phyloP scores from a whole-genome alignment of 2,329 filamentous ascomycete species.

The Teratosphaeria zuluensis region DNA sequence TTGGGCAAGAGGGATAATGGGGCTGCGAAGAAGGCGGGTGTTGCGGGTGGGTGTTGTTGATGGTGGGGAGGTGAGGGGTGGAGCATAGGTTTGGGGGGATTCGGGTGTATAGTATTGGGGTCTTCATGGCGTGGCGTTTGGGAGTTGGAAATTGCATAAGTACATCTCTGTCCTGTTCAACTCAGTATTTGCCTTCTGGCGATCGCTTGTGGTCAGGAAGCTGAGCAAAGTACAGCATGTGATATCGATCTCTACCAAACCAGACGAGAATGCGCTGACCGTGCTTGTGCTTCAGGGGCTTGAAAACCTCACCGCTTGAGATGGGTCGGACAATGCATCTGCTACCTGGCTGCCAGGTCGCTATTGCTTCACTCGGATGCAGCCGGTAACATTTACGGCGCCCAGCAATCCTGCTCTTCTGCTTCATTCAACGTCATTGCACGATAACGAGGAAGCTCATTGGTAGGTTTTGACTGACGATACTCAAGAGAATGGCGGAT shows the following conservation, averaged over 20 bases:
- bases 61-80: not conserved
- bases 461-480: too few relatives aligned
- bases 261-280: not conserved
- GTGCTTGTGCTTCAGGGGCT: not conserved
- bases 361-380: not conserved
- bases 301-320: not conserved
- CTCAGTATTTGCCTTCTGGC: too few relatives aligned
- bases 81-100: not conserved
- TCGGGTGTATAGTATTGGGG: not conserved
- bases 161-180: not conserved
- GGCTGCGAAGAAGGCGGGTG: constrained; percentile 21
- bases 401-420: not conserved
- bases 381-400: not conserved
- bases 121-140: not conserved
- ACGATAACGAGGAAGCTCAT: not conserved
- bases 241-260: not conserved
- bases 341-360: not conserved
- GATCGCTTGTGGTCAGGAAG: too few relatives aligned
- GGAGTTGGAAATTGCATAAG: not conserved
- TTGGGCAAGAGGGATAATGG: constrained; percentile 33
- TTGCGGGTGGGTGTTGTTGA: constrained; percentile 22
- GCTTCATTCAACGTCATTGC: not conserved
- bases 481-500: too few relatives aligned
- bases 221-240: too few relatives aligned
- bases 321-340: not conserved